Percentiles rank a stretch among this genome's conserved stretches.
phyloP scores from a whole-genome alignment of 208 protist genomes.

The Naegleria lovaniensis region DNA sequence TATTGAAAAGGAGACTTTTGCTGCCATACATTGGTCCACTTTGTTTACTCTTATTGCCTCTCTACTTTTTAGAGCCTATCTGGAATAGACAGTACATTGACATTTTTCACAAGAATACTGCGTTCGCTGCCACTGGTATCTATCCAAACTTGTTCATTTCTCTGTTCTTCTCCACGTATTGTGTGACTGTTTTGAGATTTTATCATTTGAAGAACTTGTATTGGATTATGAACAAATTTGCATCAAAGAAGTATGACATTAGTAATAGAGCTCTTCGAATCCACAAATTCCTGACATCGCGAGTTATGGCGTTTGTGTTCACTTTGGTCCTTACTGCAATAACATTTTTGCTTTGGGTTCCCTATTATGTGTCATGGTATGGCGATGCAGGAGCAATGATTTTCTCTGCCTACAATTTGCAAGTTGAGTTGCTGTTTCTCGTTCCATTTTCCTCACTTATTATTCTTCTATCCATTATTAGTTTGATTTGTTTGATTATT shows the following conservation, averaged over 20 bases:
- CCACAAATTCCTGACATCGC: neutral
- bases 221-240: neutral
- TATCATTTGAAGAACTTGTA: neutral
- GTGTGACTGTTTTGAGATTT: neutral
- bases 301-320: neutral
- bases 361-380: neutral
- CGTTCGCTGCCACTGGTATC: neutral
- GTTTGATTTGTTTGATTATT: neutral
- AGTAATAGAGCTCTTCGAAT: neutral
- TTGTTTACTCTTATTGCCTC: neutral
- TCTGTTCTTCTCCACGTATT: neutral
- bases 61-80: neutral
- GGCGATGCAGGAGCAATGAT: neutral
- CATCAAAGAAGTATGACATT: neutral
- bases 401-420: neutral
- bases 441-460: neutral
- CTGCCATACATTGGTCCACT: neutral
- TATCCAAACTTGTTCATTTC: neutral
- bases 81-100: neutral
- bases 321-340: neutral
- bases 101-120: neutral
- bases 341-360: neutral
- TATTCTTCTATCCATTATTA: neutral
- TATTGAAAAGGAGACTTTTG: neutral
- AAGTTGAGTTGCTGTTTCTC: neutral